A percentile compares a stretch with the other conserved stretches of the same genome.
phyloP scores from a whole-genome alignment of 306 rosid species.

The Herpetospermum pedunculosum region DNA sequence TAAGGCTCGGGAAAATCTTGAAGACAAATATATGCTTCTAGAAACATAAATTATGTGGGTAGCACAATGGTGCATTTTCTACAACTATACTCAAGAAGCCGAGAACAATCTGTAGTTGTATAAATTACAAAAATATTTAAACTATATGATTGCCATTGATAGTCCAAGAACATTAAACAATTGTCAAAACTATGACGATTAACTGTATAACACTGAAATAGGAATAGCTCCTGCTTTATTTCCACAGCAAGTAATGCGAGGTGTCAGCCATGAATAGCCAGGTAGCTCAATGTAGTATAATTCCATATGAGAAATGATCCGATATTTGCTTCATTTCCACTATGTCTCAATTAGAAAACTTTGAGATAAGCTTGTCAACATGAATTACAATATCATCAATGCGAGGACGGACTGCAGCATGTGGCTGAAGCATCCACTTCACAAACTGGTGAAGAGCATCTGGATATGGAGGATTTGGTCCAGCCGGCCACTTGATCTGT shows the following conservation, averaged over 20 bases:
- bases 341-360: constrained; percentile 56
- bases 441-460: constrained; percentile 92
- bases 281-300: constrained; percentile 4
- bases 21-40: background rate
- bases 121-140: constrained; percentile 34
- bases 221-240: constrained; percentile 24
- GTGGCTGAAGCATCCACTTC: constrained; percentile 99
- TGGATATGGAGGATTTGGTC: constrained; percentile 74
- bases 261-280: background rate
- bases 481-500: constrained; percentile 85
- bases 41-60: constrained; percentile 7
- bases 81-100: constrained; percentile 13
- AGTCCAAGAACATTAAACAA: constrained; percentile 22
- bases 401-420: constrained; percentile 68
- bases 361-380: constrained; percentile 82
- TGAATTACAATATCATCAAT: constrained; percentile 84
- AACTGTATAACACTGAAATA: constrained; percentile 20
- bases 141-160: constrained; percentile 20
- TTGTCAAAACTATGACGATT: constrained; percentile 37
- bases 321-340: background rate
- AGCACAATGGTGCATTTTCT: constrained; percentile 12
- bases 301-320: background rate
- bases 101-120: constrained; percentile 24
- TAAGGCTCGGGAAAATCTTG: background rate
- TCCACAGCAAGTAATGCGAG: constrained; percentile 7